Evolutionary conservation across 208 protist species (phyloP), one percentile per base, ranked within the genome.

Genomic region (Sergeia podlipaevii): DNA sequence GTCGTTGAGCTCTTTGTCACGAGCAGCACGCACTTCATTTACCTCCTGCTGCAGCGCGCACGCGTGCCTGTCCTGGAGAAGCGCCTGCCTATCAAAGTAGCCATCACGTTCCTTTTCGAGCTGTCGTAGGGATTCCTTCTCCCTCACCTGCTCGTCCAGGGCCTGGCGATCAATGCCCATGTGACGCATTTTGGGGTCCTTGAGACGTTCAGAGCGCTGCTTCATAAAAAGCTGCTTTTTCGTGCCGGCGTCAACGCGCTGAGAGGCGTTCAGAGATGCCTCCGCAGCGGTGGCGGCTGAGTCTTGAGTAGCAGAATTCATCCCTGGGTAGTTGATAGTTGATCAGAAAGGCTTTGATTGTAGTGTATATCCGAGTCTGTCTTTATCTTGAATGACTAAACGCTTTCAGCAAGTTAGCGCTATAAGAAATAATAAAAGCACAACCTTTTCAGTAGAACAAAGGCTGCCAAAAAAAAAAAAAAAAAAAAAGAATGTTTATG

Each of bases 131-230:
- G 76, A 49, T 39, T 96, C 80, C 69, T 93, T 96, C 54, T 97
- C 90, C 21, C 80, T 72, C 39, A 97, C 83, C 76, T 97, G 93
- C 47, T 80, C 82, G 49, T 97, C 85, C 27, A 97, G 62, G 11
- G 85, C 90, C 54, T 89, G 67, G 37, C 81, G 81, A 54, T 97
- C 93, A 39, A 97, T 89, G 38, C 93, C 93, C 78, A 97, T 96
- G 24, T 89, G 79, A 32, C 90, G 84, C 46, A 85, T 43, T 57
- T 97, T 97, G 0, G 91, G 86, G 67, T 97, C 91, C 52, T 85
- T 83, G 15, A 97, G 75, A 18, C 93, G 83, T 58, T 93, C 77
- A 28, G 85, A 82, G 23, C 93, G 78, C 60, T 96, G 86, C 70
- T 80, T 73, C 73, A 95, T 85, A 46, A 96, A 91, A 17, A 83